Percentiles rank a stretch among this genome's conserved stretches.
These are phyloP conservation scores for Ophidiomyces ophidiicola DNA, from an alignment of 2,329 filamentous ascomycete species.

Conservation along the genomic window DNA sequence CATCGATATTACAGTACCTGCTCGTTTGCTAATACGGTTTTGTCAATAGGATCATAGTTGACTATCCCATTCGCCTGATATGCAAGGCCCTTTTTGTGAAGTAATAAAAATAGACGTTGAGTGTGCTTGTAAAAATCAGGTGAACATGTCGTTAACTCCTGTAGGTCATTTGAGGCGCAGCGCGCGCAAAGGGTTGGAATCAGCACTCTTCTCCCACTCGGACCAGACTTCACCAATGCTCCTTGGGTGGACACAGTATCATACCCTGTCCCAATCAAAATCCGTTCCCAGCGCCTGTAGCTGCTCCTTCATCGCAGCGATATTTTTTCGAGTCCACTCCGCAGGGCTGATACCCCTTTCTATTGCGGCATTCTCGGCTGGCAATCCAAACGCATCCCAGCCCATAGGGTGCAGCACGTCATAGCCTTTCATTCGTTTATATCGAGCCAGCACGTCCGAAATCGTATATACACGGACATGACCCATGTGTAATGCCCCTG, in stretches of 20 bases:
- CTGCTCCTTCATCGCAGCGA: conserved; percentile 73
- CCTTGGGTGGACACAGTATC: conserved; percentile 20
- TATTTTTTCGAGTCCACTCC: conserved; percentile 69
- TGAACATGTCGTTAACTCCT: conserved; percentile 78
- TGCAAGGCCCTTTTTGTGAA: conserved; percentile 61
- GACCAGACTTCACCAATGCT: neutral
- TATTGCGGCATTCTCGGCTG: conserved; percentile 82
- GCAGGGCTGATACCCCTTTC: conserved; percentile 67
- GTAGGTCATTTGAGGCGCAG: conserved; percentile 13
- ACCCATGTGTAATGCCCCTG: conserved; percentile 72
- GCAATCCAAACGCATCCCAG: conserved; percentile 85
- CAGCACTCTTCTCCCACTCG: conserved; percentile 1
- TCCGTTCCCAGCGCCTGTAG: conserved; percentile 64
- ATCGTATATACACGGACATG: conserved; percentile 85
- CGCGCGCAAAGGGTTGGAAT: conserved; percentile 1
- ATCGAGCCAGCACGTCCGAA: conserved; percentile 71
- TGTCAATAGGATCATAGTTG: conserved; percentile 82
- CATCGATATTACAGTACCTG: conserved; percentile 38
- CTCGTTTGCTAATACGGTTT: conserved; percentile 82
- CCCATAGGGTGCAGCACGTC: conserved; percentile 80
- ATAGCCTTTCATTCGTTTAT: conserved; percentile 59
- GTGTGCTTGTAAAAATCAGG: conserved; percentile 83
- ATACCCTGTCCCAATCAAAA: conserved; percentile 72
- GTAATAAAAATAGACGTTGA: conserved; percentile 68
- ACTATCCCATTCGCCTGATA: conserved; percentile 75